These are phyloP conservation scores for Chamaecyparis obtusa DNA, from an alignment of 75 land plant species.

Conservation along the genomic window DNA sequence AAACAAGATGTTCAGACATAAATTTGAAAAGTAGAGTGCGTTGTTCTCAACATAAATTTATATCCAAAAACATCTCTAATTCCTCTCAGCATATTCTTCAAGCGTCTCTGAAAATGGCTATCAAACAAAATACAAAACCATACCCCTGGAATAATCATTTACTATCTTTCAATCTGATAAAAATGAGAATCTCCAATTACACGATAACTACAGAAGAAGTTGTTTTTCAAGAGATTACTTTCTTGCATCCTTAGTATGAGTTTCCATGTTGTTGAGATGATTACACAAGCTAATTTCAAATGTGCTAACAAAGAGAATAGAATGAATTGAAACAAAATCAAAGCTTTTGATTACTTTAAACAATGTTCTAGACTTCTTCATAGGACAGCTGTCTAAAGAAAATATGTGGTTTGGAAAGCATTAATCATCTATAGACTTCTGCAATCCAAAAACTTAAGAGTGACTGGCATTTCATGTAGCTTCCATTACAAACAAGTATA, in stretches of 20 bases:
- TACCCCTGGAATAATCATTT: conserved; percentile 77
- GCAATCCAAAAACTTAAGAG: not conserved
- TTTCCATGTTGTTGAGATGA: conserved; percentile 44
- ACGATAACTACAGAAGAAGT: not conserved
- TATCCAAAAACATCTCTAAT: not conserved
- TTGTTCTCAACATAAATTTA: not conserved
- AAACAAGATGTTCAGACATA: not conserved
- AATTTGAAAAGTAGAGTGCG: not conserved
- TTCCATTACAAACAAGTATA: not conserved
- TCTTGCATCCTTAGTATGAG: conserved; percentile 92
- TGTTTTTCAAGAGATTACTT: not conserved
- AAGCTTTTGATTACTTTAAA: conserved; percentile 70
- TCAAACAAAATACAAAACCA: conserved; percentile 80
- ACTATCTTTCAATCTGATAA: conserved; percentile 57
- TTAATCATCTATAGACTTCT: not conserved
- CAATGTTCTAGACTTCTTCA: conserved; percentile 55
- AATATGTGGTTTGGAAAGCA: not conserved
- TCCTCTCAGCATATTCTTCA: conserved; percentile 60
- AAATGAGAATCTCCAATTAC: not conserved
- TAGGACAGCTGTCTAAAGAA: no score
- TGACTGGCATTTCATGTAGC: not conserved
- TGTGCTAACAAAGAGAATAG: conserved; percentile 64
- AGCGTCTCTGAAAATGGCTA: conserved; percentile 73
- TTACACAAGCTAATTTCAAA: conserved; percentile 78
- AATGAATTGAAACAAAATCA: conserved; percentile 67